Evolutionary conservation across 2,329 filamentous ascomycete genomes (phyloP).

Genomic region (Beauveria varroae): DNA sequence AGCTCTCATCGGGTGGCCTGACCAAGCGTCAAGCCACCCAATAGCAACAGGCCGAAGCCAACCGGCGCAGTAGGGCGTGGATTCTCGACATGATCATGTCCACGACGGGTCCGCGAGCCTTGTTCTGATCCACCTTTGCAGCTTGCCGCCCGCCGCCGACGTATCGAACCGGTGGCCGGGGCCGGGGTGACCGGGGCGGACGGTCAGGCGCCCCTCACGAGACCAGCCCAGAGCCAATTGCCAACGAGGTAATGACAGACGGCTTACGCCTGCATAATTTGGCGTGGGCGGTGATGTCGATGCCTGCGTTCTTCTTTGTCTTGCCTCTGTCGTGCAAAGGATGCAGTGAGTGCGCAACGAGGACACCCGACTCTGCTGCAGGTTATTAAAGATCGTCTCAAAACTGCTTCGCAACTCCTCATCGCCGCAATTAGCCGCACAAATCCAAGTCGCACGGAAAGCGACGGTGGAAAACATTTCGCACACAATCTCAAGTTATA

Average conservation of each 20-base stretch:
- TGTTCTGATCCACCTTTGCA: not conserved
- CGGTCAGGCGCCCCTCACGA: not conserved
- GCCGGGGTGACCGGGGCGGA: not conserved
- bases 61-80: constrained; percentile 9
- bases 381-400: not conserved
- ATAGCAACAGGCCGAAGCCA: not conserved
- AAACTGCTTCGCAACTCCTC: not conserved
- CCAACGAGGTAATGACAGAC: not conserved
- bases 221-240: constrained; percentile 4
- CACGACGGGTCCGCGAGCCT: constrained; percentile 4
- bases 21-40: not conserved
- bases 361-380: too few relatives aligned
- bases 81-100: not conserved
- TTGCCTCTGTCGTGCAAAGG: not conserved
- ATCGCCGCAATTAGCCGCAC: too few relatives aligned
- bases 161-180: not conserved
- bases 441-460: too few relatives aligned
- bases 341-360: not conserved
- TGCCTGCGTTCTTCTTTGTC: not conserved
- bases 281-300: not conserved
- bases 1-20: not conserved
- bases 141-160: not conserved
- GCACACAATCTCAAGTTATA: not conserved
- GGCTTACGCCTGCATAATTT: not conserved
- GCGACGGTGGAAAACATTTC: too few relatives aligned